These are phyloP conservation scores for Suillus paluster DNA, from an alignment of 768 basidiomycete species.

Conservation along the genomic window DNA sequence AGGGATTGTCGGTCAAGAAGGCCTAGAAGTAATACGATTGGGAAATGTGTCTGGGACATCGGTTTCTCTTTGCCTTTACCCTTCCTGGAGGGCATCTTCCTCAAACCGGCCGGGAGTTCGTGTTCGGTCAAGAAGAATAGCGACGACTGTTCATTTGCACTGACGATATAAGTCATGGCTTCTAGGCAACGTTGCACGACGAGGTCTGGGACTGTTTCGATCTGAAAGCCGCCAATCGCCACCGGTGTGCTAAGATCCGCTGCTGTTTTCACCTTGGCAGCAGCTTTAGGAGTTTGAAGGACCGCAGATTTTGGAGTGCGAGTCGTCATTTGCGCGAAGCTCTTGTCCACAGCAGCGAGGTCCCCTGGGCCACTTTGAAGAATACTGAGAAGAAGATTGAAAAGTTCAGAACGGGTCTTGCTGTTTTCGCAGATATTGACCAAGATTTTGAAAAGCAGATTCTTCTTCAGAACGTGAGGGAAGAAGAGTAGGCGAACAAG, in stretches of 20 bases:
- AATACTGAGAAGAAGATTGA: constrained; percentile 93
- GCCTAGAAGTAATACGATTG: constrained; percentile 86
- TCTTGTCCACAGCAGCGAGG: constrained; percentile 88
- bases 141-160: constrained; percentile 80
- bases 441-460: constrained; percentile 84
- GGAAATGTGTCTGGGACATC: constrained; percentile 80
- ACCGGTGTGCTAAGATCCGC: constrained; percentile 56
- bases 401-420: constrained; percentile 87
- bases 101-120: constrained; percentile 81
- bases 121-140: constrained; percentile 97
- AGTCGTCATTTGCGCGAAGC: constrained; percentile 90
- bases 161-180: constrained; percentile 86
- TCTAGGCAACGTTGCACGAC: constrained; percentile 95
- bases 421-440: constrained; percentile 96
- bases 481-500: constrained; percentile 95
- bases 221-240: constrained; percentile 55
- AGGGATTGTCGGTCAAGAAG: constrained; percentile 87
- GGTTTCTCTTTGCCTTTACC: constrained; percentile 96
- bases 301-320: constrained; percentile 57
- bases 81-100: constrained; percentile 73
- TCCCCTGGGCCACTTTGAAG: constrained; percentile 96
- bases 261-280: constrained; percentile 71
- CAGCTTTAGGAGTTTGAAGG: constrained; percentile 46
- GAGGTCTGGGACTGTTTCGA: constrained; percentile 88
- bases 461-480: constrained; percentile 89